These are phyloP conservation scores for Exophiala viscosa DNA, from an alignment of 2,329 filamentous ascomycete species.

Conservation along the genomic window DNA sequence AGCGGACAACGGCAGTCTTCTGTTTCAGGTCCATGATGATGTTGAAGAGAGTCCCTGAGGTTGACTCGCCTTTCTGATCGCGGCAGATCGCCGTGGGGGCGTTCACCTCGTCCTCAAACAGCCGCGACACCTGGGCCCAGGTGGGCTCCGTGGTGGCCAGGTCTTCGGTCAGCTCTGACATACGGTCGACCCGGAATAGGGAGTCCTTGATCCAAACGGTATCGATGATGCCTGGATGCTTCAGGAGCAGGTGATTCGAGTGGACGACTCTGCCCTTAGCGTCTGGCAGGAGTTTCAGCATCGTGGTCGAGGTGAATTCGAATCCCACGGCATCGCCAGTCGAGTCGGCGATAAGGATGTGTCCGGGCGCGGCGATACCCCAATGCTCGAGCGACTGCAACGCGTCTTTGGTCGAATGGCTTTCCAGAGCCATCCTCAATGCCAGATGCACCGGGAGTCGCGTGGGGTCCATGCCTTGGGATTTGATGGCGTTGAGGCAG, in stretches of 20 bases:
- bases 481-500: constrained; percentile 53
- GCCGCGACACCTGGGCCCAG: constrained; percentile 23
- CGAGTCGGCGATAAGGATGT: constrained; percentile 51
- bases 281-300: not conserved
- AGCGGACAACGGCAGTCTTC: constrained; percentile 26
- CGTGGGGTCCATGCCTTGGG: constrained; percentile 44
- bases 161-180: not conserved
- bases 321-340: constrained; percentile 44
- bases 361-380: constrained; percentile 51
- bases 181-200: constrained; percentile 2
- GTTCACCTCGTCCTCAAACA: constrained; percentile 39
- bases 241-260: constrained; percentile 1
- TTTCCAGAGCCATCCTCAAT: constrained; percentile 50
- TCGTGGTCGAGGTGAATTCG: constrained; percentile 52
- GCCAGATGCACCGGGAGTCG: constrained; percentile 53
- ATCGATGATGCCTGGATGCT: constrained; percentile 1
- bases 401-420: constrained; percentile 41
- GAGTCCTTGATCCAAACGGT: constrained; percentile 7
- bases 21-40: constrained; percentile 37
- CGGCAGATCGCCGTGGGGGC: constrained; percentile 37
- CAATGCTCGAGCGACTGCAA: constrained; percentile 38
- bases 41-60: constrained; percentile 34
- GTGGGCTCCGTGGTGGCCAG: constrained; percentile 6
- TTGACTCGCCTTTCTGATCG: constrained; percentile 27
- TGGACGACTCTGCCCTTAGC: not conserved